Conservation (phyloP, 2,329 filamentous ascomycete genomes). For the Samsoniella hepiali region DNA sequence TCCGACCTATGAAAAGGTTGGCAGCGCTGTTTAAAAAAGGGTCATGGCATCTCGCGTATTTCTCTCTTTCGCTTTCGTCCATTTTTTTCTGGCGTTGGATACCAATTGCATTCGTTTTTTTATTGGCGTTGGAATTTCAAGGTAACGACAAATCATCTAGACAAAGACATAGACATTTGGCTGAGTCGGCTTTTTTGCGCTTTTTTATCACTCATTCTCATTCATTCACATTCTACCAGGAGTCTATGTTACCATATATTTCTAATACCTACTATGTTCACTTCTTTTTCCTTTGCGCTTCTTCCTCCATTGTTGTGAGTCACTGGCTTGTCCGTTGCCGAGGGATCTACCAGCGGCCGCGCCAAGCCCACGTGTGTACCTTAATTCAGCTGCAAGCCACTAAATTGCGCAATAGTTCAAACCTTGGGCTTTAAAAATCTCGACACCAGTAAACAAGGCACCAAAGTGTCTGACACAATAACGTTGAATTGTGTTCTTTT, state of each 20-base stretch:
- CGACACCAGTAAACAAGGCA: not conserved
- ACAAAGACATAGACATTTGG: constrained; percentile 2
- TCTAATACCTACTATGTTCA: constrained; percentile 4
- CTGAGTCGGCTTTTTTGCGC: not conserved
- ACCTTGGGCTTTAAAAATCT: not conserved
- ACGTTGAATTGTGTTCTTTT: not conserved
- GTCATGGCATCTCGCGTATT: not conserved
- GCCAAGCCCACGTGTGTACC: constrained; percentile 15
- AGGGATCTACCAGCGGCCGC: not conserved
- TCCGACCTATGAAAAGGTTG: constrained; percentile 14
- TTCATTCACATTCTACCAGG: not conserved
- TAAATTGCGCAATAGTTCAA: not conserved
- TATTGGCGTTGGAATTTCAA: constrained; percentile 7
- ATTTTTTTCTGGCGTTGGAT: constrained; percentile 15
- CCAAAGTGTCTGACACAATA: no score
- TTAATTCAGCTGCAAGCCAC: constrained; percentile 7
- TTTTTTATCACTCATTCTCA: not conserved
- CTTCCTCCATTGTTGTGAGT: not conserved
- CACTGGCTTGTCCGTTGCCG: not conserved
- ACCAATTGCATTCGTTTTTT: constrained; percentile 5
- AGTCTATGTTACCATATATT: constrained; percentile 1
- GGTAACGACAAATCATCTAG: constrained; percentile 2
- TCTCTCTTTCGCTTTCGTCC: not conserved
- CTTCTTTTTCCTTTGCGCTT: not conserved
- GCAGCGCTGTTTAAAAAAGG: not conserved